Conservation (phyloP, 768 basidiomycete genomes). For the Terana coerulea region DNA sequence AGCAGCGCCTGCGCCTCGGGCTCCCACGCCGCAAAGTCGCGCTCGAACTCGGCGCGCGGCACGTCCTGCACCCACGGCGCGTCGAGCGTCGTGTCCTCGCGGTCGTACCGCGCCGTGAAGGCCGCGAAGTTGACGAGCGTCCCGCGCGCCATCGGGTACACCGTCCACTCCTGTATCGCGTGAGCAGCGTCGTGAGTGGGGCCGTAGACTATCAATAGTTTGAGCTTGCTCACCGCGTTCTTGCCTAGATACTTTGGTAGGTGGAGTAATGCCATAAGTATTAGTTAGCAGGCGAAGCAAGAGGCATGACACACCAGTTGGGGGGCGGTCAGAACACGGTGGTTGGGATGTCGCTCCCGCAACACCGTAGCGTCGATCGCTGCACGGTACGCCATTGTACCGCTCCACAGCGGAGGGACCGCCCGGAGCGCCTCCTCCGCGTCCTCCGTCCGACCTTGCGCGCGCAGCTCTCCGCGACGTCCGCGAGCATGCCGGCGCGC, state of each 20-base stretch:
- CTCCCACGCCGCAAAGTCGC: constrained; percentile 51
- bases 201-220: too few relatives aligned
- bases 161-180: constrained; percentile 48
- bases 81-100: constrained; percentile 46
- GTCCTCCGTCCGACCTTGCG: constrained; percentile 21
- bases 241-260: constrained; percentile 50
- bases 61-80: constrained; percentile 48
- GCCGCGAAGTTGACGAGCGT: constrained; percentile 61
- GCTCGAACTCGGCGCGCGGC: constrained; percentile 41
- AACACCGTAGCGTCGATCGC: constrained; percentile 43
- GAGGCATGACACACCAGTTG: constrained; percentile 17
- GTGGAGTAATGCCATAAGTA: neutral
- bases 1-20: constrained; percentile 55
- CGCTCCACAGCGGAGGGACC: constrained; percentile 56
- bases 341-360: constrained; percentile 9
- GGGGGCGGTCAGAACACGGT: constrained; percentile 19
- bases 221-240: constrained; percentile 29
- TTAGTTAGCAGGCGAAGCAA: too few relatives aligned
- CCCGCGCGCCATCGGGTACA: constrained; percentile 58
- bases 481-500: constrained; percentile 32
- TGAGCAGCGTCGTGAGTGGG: neutral
- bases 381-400: constrained; percentile 54
- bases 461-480: constrained; percentile 14
- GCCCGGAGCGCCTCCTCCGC: constrained; percentile 36
- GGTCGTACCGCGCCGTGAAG: constrained; percentile 45